Base-by-base conservation (phyloP, 2,329 filamentous ascomycete species). In the Alternaria tenuissima region DNA sequence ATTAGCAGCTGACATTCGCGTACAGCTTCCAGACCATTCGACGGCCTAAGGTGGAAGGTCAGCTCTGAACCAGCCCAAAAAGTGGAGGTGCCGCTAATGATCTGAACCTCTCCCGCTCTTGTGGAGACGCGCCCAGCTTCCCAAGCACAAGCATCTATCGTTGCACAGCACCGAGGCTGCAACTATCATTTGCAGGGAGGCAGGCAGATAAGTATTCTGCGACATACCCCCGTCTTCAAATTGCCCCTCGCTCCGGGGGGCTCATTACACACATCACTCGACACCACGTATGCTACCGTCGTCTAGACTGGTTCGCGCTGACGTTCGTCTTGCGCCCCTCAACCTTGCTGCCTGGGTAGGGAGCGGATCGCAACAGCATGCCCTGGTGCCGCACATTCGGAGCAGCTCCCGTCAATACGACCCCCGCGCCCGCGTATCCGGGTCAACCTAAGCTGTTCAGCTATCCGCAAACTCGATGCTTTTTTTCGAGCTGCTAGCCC, bases 361-460 rank as follows among this genome's bases (percentile, higher is more conserved):
- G 44, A 38, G 39, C 38, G 28, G 36, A 12, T 43, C 43, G 44
- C 44, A 18, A 51, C 41, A 28, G 11, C 28, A 32, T 42, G 54
- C 36, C 54, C 36, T 36, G 43, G 32, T 60, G 38, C 55, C 48
- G 44, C 54, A 28, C 42, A 12, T 32, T 52, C 39, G 43, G 55
- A 52, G 55, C 41, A 52, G 63, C 62, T 66, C 62, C 61, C 61
- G 61, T 41, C 41, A 52, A 52, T 26, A 54, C 39, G 52, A 52
- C 49, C 60, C 32, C 41, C 41, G 43, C 47, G 36, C 47, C 44
- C 55, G 54, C 39, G 20, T 24, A 38, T 41, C 41, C 42, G 59
- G 62, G 57, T 55, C 54, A 28, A 42, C 44, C 34, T 20, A 54
- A 3, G 2, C 34, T 8, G 12, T 34, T 26, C 41, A 28, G 9